Evolutionary conservation across 1,139 yeast species (phyloP).

Genomic region (Magnusiomyces tetraspermus): DNA sequence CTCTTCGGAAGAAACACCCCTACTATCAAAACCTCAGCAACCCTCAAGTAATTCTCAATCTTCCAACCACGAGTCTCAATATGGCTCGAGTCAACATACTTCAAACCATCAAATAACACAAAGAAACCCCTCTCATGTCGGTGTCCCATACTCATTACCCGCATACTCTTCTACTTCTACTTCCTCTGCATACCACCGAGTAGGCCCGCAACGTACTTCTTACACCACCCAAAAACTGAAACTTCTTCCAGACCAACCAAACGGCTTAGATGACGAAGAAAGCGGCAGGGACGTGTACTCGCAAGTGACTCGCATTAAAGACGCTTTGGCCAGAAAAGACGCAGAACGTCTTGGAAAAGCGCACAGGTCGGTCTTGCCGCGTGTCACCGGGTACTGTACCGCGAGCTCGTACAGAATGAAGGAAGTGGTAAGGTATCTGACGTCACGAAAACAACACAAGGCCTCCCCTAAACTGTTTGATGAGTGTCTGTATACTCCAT

Average conservation of each 20-base stretch:
- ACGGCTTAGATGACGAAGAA: slow-evolving; percentile 30
- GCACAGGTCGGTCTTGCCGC: slow-evolving; percentile 53
- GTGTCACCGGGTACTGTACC: slow-evolving; percentile 94
- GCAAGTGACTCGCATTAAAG: slow-evolving; percentile 75
- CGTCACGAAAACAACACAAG: slow-evolving; percentile 55
- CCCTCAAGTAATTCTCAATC: not conserved
- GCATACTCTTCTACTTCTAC: slow-evolving; percentile 60
- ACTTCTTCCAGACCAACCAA: slow-evolving; percentile 72
- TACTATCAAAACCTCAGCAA: not conserved
- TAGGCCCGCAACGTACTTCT: slow-evolving; percentile 82
- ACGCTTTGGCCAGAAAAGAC: slow-evolving; percentile 86
- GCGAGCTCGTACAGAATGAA: slow-evolving; percentile 76
- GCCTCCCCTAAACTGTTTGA: slow-evolving; percentile 86
- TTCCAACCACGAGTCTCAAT: not conserved
- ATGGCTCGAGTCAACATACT: not conserved
- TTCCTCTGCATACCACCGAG: slow-evolving; percentile 69
- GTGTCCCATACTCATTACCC: slow-evolving; percentile 74
- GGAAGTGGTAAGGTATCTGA: slow-evolving; percentile 75
- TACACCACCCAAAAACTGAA: slow-evolving; percentile 81
- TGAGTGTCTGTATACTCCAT: slow-evolving; percentile 88
- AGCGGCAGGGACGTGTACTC: slow-evolving; percentile 57
- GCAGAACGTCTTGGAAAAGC: slow-evolving; percentile 89
- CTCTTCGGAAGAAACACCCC: too few species aligned
- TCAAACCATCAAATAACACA: slow-evolving; percentile 25
- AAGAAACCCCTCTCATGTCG: slow-evolving; percentile 36